Evolutionary conservation across 495 filamentous ascomycete genomes (phyloP).

Genomic region (Astrothelium macrocarpum): DNA sequence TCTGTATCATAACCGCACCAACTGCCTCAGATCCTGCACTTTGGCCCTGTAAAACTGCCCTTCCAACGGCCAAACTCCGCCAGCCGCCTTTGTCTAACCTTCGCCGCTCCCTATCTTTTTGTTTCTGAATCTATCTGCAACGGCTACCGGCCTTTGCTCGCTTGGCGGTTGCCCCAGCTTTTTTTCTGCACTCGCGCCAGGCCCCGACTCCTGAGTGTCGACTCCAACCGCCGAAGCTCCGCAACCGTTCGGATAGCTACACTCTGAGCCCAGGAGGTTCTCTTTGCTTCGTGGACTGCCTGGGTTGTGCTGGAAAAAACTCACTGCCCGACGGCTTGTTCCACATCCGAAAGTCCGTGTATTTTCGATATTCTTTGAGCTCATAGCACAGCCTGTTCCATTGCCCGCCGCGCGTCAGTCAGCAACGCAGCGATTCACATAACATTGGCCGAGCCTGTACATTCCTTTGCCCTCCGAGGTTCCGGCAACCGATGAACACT

Average conservation of each 20-base stretch:
- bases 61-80: not conserved
- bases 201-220: not conserved
- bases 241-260: not conserved
- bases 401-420: conserved; percentile 3
- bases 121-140: not conserved
- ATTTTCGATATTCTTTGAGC: not conserved
- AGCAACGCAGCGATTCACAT: not conserved
- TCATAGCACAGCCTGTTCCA: not conserved
- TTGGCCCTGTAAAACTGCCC: not conserved
- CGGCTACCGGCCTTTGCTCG: not conserved
- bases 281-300: conserved; percentile 3
- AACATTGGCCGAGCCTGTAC: not conserved
- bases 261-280: conserved; percentile 5
- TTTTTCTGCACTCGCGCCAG: not conserved
- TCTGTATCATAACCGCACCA: conserved; percentile 5
- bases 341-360: not conserved
- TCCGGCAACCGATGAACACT: conserved; percentile 24
- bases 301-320: not conserved
- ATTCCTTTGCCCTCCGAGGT: conserved; percentile 20
- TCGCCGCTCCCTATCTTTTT: not conserved
- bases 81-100: not conserved
- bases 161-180: not conserved
- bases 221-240: not conserved
- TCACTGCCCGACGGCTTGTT: not conserved
- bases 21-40: conserved; percentile 5